Evolutionary conservation across 768 basidiomycete species (phyloP).

Genomic region (Suillus decipiens): DNA sequence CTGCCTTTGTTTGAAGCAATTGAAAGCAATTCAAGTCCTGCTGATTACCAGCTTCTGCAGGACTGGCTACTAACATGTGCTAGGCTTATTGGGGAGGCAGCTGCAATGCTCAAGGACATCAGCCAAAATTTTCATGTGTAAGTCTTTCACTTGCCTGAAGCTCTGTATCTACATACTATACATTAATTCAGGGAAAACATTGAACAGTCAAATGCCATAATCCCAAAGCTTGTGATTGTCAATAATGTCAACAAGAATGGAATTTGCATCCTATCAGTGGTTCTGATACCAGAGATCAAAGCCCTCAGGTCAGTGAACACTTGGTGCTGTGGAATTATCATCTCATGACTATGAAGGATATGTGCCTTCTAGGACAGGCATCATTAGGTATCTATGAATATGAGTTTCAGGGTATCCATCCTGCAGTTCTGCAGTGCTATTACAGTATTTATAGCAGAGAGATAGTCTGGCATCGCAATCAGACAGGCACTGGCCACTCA

Average conservation of each 20-base stretch:
- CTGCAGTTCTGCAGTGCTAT: background rate
- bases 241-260: too few species aligned
- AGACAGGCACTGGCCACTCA: background rate
- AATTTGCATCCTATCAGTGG: too few species aligned
- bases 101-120: background rate
- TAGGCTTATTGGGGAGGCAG: background rate
- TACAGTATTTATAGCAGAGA: background rate
- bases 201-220: background rate
- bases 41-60: background rate
- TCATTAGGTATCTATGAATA: too few species aligned
- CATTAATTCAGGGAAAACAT: too few species aligned
- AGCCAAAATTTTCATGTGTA: background rate
- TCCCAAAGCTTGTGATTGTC: slow-evolving; percentile 11
- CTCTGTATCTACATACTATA: too few species aligned
- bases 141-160: background rate
- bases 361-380: too few species aligned
- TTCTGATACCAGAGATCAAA: too few species aligned
- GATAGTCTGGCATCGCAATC: background rate
- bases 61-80: slow-evolving; percentile 1
- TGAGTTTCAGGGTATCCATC: background rate
- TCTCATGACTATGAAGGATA: too few species aligned
- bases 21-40: background rate
- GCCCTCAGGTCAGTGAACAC: too few species aligned
- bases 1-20: background rate
- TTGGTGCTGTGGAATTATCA: too few species aligned